These are phyloP conservation scores for Pyricularia pennisetigena DNA, from an alignment of 2,329 filamentous ascomycete species.

Conservation along the genomic window DNA sequence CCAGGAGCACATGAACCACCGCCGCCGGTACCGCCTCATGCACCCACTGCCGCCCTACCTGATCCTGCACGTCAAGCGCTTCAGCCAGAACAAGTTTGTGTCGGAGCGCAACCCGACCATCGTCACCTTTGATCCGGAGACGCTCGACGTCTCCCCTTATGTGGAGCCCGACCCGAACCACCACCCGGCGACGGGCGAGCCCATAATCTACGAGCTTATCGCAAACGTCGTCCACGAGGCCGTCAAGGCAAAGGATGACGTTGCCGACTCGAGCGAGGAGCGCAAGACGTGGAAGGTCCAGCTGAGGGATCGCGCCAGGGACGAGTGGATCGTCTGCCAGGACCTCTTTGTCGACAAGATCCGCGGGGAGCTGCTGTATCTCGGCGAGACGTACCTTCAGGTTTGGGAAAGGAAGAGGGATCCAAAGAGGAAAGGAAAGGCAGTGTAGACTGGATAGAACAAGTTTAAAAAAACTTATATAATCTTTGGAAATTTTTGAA, in stretches of 20 bases:
- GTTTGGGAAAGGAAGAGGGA: conserved; percentile 81
- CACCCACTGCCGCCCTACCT: conserved; percentile 89
- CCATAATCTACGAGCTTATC: conserved; percentile 90
- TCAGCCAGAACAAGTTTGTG: conserved; percentile 94
- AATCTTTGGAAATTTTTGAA: neutral
- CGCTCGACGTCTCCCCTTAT: conserved; percentile 81
- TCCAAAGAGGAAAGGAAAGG: conserved; percentile 29
- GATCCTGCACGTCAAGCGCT: conserved; percentile 92
- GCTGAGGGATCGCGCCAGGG: conserved; percentile 67
- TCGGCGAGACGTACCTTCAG: conserved; percentile 91
- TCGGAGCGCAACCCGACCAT: conserved; percentile 95
- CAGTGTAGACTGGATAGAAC: neutral
- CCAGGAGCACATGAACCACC: conserved; percentile 81
- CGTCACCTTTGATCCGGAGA: conserved; percentile 75
- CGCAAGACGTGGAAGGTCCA: conserved; percentile 91
- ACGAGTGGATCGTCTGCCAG: conserved; percentile 89
- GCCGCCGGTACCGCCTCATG: conserved; percentile 79
- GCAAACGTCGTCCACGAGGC: conserved; percentile 90
- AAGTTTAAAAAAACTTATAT: neutral
- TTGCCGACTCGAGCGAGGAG: conserved; percentile 82
- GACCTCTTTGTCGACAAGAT: conserved; percentile 89
- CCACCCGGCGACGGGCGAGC: conserved; percentile 37
- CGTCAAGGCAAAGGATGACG: conserved; percentile 67
- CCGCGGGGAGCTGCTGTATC: conserved; percentile 79
- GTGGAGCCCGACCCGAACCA: conserved; percentile 77